Percentiles rank a stretch among this genome's conserved stretches.
Evolutionary conservation across 228 moss, liverwort and hornwort genomes (phyloP).

Genomic region (Sphagnum fallax): DNA sequence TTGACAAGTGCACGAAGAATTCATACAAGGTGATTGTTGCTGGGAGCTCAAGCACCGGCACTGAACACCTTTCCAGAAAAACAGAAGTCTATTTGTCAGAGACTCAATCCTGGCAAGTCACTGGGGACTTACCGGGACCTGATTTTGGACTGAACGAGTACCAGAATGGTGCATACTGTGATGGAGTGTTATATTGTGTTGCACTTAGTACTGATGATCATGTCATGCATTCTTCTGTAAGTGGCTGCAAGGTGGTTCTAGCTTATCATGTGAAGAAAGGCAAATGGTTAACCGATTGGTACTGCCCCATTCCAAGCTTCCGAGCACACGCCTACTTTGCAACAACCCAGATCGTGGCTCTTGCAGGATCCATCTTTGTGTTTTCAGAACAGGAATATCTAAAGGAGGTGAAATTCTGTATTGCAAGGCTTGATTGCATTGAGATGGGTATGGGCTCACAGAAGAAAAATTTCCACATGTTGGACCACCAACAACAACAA

Average conservation of each 20-base stretch:
- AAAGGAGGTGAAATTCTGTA: neutral
- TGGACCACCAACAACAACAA: neutral
- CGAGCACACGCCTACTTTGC: neutral
- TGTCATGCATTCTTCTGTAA: neutral
- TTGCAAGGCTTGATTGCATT: constrained; percentile 1
- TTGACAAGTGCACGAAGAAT: neutral
- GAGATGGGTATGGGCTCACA: neutral
- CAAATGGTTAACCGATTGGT: neutral
- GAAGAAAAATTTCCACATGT: neutral
- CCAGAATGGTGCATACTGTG: neutral
- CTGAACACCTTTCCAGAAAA: constrained; percentile 18
- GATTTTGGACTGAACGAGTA: constrained; percentile 1
- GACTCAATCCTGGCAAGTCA: neutral
- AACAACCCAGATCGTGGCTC: neutral
- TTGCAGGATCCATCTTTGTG: neutral
- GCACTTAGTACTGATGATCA: neutral
- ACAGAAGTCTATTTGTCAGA: constrained; percentile 14
- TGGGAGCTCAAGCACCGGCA: constrained; percentile 12
- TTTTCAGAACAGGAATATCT: constrained; percentile 2
- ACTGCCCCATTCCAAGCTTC: neutral
- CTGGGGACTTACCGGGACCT: constrained; percentile 13
- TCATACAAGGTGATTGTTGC: constrained; percentile 9
- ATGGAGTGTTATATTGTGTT: constrained; percentile 4
- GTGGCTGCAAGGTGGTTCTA: neutral
- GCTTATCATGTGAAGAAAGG: constrained; percentile 3